Evolutionary conservation across 169 alveolate genomes (phyloP).

Genomic region (Plasmodium berghei): DNA sequence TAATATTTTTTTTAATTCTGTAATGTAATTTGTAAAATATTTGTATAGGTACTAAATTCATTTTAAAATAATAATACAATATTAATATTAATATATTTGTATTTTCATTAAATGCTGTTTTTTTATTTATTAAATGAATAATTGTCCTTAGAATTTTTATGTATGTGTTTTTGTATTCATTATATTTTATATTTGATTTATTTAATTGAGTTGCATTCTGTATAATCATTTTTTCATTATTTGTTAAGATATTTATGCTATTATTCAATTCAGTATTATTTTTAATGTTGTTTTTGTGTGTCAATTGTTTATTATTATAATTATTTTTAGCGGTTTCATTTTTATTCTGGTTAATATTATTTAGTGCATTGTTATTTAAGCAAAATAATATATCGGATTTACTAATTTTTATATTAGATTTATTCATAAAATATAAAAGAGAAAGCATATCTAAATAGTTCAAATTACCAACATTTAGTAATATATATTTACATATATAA

Average conservation of each 20-base stretch:
- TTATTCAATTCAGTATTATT: too few relatives aligned
- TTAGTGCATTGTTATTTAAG: neutral
- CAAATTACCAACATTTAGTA: conserved; percentile 14
- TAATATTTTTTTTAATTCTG: conserved; percentile 51
- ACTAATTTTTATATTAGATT: conserved; percentile 14
- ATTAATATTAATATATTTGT: conserved; percentile 41
- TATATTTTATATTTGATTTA: neutral
- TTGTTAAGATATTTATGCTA: too few relatives aligned
- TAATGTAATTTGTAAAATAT: conserved; percentile 49
- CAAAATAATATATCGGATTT: neutral
- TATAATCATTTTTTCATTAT: too few relatives aligned
- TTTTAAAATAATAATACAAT: conserved; percentile 34
- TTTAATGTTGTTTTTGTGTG: too few relatives aligned
- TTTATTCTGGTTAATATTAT: too few relatives aligned
- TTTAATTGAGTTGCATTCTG: neutral
- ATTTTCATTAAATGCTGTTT: conserved; percentile 10
- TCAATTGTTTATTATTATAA: too few relatives aligned
- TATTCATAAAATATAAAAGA: conserved; percentile 22
- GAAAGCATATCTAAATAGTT: conserved; percentile 56
- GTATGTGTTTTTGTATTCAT: conserved; percentile 39
- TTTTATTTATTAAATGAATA: conserved; percentile 30
- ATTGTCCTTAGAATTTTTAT: conserved; percentile 42
- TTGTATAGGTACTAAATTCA: conserved; percentile 66
- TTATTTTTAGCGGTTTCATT: too few relatives aligned
- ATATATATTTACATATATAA: conserved; percentile 51